Base-by-base conservation (phyloP, 345 rosid species). In the Garcia nutans region DNA sequence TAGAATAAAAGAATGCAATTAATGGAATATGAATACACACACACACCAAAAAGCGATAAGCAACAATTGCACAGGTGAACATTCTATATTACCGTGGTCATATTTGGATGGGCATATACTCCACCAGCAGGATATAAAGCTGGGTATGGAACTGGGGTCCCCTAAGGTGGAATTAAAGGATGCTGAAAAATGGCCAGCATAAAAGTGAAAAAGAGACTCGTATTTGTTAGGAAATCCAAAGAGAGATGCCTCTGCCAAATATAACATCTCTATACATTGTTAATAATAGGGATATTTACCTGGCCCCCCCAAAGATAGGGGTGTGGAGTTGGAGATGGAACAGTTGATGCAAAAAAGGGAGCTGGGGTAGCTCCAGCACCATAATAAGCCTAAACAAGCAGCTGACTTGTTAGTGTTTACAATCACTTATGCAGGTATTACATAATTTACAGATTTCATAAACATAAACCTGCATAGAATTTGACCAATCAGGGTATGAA, bases 231-330 rank as follows among this genome's bases (percentile, higher is more conserved):
- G n/a, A 52, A 26, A 24, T 31, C 33, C 23, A 65, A 62, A 76
- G 17, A 12, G 70, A 45, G 60, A 56, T 12, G 41, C 8, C 47
- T 44, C 58, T 56, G 31, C 71, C 45, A 60, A 41, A 45, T 67
- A 33, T 44, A 65, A 33, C 74, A 23, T 73, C 23, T 17, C 60
- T 33, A 1, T 10, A 19, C 15, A 15, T 76, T 70, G 2, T 61
- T 24, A 58, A 74, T 26, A 37, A 47, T 7, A 50, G 62, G 45
- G 42, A 74, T 71, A 82, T 56, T 81, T 77, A 96, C 99, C 94
- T 96, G 98, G 85, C 91, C 73, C 71, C 96, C 89, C 99, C 98
- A 93, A 67, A 93, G 57, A 81, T 96, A 96, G 15, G 98, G 97
- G 55, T 89, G 97, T 62, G 95, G 94, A 82, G 93, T 72, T 31